Evolutionary conservation across 2,329 filamentous ascomycete species (phyloP), one percentile per base, ranked within the genome.

Genomic region (Diaporthe eres): DNA sequence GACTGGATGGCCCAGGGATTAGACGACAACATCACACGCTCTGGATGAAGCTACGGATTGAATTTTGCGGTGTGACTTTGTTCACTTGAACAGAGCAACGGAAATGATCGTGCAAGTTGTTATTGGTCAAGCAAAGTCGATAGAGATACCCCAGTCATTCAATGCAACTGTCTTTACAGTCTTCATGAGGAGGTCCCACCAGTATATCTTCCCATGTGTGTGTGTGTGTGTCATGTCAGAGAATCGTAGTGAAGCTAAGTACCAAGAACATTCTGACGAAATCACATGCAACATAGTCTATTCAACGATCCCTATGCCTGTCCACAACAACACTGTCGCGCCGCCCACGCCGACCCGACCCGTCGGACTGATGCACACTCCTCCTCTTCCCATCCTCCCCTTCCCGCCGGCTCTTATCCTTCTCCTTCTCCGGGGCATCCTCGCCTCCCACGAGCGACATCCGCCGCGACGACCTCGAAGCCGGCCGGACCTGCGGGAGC

Each of bases 141-240:
- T 72, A 77, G 70, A 77, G 74, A 77, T 75, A 75, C 75, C 75
- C 74, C 53, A 51, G 61, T 72, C 73, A 53, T 55, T 60, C 47
- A 61, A 75, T 75, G 58, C 55, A 75, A 71, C 47, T 63, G 57
- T 47, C 57, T 75, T 53, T 71, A 73, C 60, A 42, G 58, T 65
- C 58, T 51, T 51, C 58, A 44, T 31, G 2, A 49, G 37, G 47
- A 51, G 13, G 22, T 2, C 42, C 10, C 22, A n/a, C 25, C 42
- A 31, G 25, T 22, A 19, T 51, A 10, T 9, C 13, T 39, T 8
- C 34, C 47, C 15, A 3, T 34, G 6, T 53, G 12, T 31, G 31
- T 31, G 31, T 31, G 31, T 31, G 31, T 31, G 31, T 22, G 22
- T 55, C 22, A 15, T 9, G 13, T 13, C 1, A 34, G 19, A 17